Base-by-base conservation (phyloP, 768 basidiomycete genomes). In the Lyophyllum shimeji region DNA sequence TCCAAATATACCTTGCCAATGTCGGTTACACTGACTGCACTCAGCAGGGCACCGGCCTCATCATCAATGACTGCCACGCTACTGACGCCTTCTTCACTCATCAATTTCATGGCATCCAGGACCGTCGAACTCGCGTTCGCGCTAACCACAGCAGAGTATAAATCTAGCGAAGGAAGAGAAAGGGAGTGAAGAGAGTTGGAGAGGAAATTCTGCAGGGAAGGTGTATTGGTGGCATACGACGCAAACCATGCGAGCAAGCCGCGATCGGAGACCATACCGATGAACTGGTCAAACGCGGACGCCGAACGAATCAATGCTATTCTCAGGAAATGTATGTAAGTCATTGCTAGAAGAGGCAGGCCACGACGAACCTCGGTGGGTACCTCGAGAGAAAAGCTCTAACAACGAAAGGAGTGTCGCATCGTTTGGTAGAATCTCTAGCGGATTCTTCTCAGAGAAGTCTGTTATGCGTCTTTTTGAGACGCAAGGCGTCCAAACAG, bases 11-110 rank as follows among this genome's bases (percentile, higher is more conserved):
- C 89, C 78, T 83, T 86, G 52, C 89, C 89, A 34, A 93, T 76
- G 66, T 93, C 91, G 6, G 89, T 92, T 4, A 91, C 91, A 65
- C 88, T 90, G 34, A 92, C 84, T 2, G 89, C 87, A 56, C 90
- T 89, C 52, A 89, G 68, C 52, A 93, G 69, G 44, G 70, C 76
- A 3, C 87, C 84, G 2, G 68, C 76, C 27, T 83, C 84, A 46
- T 86, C 85, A 45, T 90, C 87, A 4, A 89, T 67, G 3, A 93
- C 86, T 15, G 90, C 91, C 44, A 92, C 77, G 62, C 87, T 91
- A 65, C 90, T 91, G 23, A 93, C 89, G 21, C 91, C 91, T 64
- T 88, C 82, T 57, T 90, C 89, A 62, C 89, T 90, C 90, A 93
- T 92, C 25, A 89, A 74, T 56, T 77, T 83, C 91, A 93, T 93